phyloP scores from a whole-genome alignment of 2,329 filamentous ascomycete genomes.

The Claviceps pusilla region DNA sequence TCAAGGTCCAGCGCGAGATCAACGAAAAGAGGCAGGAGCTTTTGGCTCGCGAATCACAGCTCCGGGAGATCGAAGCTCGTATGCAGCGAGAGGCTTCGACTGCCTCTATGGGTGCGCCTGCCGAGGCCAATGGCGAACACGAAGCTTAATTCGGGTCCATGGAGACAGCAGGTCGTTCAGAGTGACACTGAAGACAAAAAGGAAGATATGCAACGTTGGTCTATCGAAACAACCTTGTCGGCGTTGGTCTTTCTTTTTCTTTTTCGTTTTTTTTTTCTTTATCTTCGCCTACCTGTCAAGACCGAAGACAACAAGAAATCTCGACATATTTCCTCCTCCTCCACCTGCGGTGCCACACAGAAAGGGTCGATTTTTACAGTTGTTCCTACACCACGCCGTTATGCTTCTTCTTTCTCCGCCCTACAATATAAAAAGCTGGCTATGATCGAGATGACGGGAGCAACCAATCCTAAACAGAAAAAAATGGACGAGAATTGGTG shows the following conservation, averaged over 20 bases:
- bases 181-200: conserved; percentile 17
- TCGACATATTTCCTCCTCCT: conserved; percentile 22
- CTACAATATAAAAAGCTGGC: conserved; percentile 14
- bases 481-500: conserved; percentile 7
- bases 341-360: conserved; percentile 17
- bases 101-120: conserved; percentile 19
- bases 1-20: conserved; percentile 99
- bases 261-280: conserved; percentile 7
- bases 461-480: conserved; percentile 8
- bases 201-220: conserved; percentile 24
- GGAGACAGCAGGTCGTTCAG: conserved; percentile 17
- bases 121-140: conserved; percentile 41
- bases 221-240: conserved; percentile 21
- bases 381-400: conserved; percentile 18
- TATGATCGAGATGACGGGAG: conserved; percentile 19
- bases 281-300: conserved; percentile 10
- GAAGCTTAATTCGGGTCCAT: conserved; percentile 28
- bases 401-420: conserved; percentile 13
- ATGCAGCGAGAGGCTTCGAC: conserved; percentile 72
- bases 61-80: conserved; percentile 95
- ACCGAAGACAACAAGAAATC: conserved; percentile 27
- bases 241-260: conserved; percentile 31
- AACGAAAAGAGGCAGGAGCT: conserved; percentile 99
- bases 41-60: conserved; percentile 89
- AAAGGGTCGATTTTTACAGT: conserved; percentile 13